phyloP scores from a whole-genome alignment of 2,329 filamentous ascomycete genomes.

The Parasarocladium wereldwijsianum region DNA sequence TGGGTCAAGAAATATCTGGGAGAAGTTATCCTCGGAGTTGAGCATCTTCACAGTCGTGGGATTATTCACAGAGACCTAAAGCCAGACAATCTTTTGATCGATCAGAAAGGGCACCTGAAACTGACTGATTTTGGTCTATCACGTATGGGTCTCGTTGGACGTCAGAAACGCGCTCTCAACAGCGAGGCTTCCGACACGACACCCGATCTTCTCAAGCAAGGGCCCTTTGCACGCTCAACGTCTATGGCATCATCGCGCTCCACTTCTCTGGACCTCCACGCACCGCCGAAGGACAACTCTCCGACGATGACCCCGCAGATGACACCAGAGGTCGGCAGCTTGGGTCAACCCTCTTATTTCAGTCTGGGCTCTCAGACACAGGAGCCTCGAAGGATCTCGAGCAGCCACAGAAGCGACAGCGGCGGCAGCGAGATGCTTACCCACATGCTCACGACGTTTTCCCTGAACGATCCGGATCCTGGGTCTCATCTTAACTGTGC shows the following conservation, averaged over 20 bases:
- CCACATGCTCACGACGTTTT: constrained; percentile 69
- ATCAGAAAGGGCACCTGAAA: constrained; percentile 91
- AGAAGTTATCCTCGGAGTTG: constrained; percentile 91
- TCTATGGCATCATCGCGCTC: constrained; percentile 86
- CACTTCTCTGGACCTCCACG: constrained; percentile 79
- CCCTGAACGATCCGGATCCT: constrained; percentile 46
- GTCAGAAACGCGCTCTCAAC: constrained; percentile 85
- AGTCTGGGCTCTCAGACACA: constrained; percentile 44
- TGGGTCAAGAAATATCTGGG: constrained; percentile 98
- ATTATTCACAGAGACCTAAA: constrained; percentile 97
- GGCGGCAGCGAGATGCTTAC: constrained; percentile 76
- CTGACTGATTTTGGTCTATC: constrained; percentile 95
- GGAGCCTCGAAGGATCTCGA: constrained; percentile 56
- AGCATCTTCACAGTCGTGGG: constrained; percentile 84
- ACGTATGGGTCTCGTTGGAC: constrained; percentile 89
- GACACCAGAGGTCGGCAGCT: constrained; percentile 50
- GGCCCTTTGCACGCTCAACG: constrained; percentile 72
- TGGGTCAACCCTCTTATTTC: constrained; percentile 89
- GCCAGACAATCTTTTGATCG: constrained; percentile 92
- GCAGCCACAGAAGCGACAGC: constrained; percentile 76
- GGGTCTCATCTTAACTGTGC: constrained; percentile 27
- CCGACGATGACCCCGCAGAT: constrained; percentile 77
- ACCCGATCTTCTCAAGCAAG: constrained; percentile 83
- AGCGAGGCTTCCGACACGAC: constrained; percentile 64
- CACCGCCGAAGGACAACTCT: constrained; percentile 48